These are phyloP conservation scores for Lepidopterella palustris DNA, from an alignment of 495 filamentous ascomycete genomes.

Conservation along the genomic window DNA sequence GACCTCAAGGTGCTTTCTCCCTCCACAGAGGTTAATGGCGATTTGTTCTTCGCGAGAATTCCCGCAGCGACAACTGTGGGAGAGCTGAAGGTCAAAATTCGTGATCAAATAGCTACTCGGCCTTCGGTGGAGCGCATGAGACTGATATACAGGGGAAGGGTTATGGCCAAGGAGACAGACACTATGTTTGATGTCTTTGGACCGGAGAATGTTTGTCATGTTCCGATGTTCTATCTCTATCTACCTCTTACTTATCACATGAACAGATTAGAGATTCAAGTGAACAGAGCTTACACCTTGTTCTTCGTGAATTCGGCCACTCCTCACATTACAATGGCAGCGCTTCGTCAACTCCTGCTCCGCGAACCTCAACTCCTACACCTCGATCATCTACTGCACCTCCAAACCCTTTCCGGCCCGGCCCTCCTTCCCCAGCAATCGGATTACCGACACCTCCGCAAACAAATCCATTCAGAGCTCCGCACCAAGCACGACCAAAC, in stretches of 20 bases:
- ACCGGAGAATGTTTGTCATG: conserved; percentile 7
- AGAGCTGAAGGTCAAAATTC: conserved; percentile 34
- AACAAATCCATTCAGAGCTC: conserved; percentile 1
- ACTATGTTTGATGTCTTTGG: conserved; percentile 36
- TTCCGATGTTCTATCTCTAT: background rate
- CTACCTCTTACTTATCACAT: background rate
- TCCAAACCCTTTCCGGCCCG: conserved; percentile 23
- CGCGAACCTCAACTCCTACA: conserved; percentile 12
- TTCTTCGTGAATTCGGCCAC: conserved; percentile 23
- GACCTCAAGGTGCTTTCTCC: conserved; percentile 35
- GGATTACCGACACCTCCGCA: conserved; percentile 10
- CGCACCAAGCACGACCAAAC: background rate
- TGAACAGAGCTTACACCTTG: conserved; percentile 26
- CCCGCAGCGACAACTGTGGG: conserved; percentile 30
- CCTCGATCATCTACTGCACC: conserved; percentile 20
- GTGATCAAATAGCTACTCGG: conserved; percentile 25
- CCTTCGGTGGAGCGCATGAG: conserved; percentile 38
- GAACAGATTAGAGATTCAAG: conserved; percentile 16
- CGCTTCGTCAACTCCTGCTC: background rate
- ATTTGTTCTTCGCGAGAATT: conserved; percentile 22
- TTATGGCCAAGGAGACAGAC: conserved; percentile 34
- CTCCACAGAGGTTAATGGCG: conserved; percentile 30
- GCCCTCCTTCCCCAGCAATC: conserved; percentile 4
- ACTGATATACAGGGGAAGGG: conserved; percentile 38
- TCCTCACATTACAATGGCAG: background rate